Base-by-base conservation (phyloP, 2,329 filamentous ascomycete species). In the Talaromyces piceae region DNA sequence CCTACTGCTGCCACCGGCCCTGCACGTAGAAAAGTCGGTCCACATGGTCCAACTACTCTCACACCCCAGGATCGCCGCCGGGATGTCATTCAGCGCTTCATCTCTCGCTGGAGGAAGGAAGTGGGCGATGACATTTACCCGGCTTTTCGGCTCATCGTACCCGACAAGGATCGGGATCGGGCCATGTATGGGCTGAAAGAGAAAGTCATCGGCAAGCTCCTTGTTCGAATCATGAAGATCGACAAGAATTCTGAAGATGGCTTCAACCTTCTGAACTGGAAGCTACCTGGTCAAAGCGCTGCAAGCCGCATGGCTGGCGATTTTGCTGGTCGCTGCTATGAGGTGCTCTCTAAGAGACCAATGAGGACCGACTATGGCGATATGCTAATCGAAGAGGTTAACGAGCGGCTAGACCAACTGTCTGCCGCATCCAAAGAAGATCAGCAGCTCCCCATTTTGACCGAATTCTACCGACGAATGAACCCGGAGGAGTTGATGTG, bases 161-260 rank as follows among this genome's bases (percentile, higher is more conserved):
- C 91, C 0, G 89, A 94, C 61, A 94, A 95, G 64, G 93, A 98
- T 63, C 82, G 90, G 33, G 90, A 97, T 62, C 82, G 93, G 45
- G 86, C 87, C 16, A 90, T 95, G 75, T 98, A 97, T 62, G 89
- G 91, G 1, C 75, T 98, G 37, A 97, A 97, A 65, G 93, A 98
- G 73, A 91, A 86, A 65, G 81, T 84, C 4, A 90, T 98, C 54
- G 91, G 86, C 8, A 95, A 90, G 64, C 73, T 97, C 18, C 75
- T 97, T n/a, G 87, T 96, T 53, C 91, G 90, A 64, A 79, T 95
- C 33, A 86, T 95, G 76, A 91, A 91, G 64, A 95, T 98, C 61
- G 86, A 91, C 72, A 88, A 86, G 61, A 84, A 91, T 60, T 94
- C 89, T 0, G 88, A 95, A 56, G 91, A 97, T 72, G 91, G 85